Evolutionary conservation across 2,329 filamentous ascomycete genomes (phyloP).

Genomic region (Fusarium heterosporum): DNA sequence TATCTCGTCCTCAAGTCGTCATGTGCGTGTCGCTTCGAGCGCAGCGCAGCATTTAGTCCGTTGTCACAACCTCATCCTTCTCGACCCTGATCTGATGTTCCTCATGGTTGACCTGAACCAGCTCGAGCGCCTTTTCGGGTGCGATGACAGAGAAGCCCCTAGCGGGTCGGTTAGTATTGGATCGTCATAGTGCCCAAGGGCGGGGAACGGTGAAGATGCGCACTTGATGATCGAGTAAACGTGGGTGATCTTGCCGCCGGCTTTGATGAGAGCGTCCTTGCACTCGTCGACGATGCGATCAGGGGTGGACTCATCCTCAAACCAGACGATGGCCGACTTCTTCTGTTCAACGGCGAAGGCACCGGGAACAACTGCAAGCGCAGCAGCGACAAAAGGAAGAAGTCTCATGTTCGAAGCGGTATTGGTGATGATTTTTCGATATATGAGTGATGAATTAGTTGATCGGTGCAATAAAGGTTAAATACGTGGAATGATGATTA

Average conservation of each 20-base stretch:
- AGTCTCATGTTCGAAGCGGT: conserved; percentile 70
- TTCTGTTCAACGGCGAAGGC: conserved; percentile 72
- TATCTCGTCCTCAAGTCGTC: conserved; percentile 22
- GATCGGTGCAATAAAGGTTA: conserved; percentile 12
- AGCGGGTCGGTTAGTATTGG: conserved; percentile 42
- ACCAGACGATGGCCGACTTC: conserved; percentile 83
- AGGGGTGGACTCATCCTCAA: conserved; percentile 73
- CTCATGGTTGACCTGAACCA: conserved; percentile 71
- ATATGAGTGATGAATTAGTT: background rate
- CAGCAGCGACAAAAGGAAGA: conserved; percentile 62
- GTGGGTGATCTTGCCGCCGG: conserved; percentile 83
- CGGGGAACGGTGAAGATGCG: conserved; percentile 45
- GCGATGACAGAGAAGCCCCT: conserved; percentile 84
- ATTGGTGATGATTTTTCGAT: conserved; percentile 2
- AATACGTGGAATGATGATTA: conserved; percentile 8
- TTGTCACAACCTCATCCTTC: conserved; percentile 77
- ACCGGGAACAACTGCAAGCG: conserved; percentile 69
- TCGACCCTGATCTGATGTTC: conserved; percentile 69
- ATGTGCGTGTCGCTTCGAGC: background rate
- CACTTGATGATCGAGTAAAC: conserved; percentile 77
- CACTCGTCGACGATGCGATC: conserved; percentile 75
- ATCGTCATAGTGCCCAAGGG: background rate
- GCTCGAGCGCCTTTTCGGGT: conserved; percentile 75
- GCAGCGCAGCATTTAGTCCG: conserved; percentile 18
- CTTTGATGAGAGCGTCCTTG: conserved; percentile 75